A percentile compares a stretch with the other conserved stretches of the same genome.
phyloP scores from a whole-genome alignment of 805 yeast genomes.

The Candida ficus region DNA sequence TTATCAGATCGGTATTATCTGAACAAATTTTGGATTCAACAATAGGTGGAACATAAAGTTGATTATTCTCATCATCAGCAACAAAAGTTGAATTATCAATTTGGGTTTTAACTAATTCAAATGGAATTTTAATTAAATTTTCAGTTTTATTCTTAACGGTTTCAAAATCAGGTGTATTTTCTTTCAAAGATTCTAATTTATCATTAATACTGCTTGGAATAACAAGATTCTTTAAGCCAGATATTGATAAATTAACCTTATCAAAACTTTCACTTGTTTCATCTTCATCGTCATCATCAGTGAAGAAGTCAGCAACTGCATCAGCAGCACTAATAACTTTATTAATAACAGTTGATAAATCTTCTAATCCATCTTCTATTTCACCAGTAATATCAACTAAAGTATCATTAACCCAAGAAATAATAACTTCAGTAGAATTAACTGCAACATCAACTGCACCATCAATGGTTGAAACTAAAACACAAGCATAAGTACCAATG shows the following conservation, averaged over 20 bases:
- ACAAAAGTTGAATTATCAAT: constrained; percentile 30
- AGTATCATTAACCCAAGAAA: constrained; percentile 58
- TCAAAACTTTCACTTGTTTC: constrained; percentile 28
- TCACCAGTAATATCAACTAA: constrained; percentile 49
- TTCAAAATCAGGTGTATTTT: constrained; percentile 59
- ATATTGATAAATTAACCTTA: constrained; percentile 55
- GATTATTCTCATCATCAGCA: constrained; percentile 8
- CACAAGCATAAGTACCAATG: constrained; percentile 83
- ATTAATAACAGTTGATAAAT: constrained; percentile 53
- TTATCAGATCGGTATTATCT: constrained; percentile 33
- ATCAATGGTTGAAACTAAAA: constrained; percentile 66
- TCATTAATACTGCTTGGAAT: constrained; percentile 63
- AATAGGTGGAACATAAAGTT: constrained; percentile 38
- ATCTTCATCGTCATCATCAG: constrained; percentile 32
- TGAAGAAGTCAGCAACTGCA: constrained; percentile 51
- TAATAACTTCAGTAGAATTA: constrained; percentile 62
- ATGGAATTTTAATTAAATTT: constrained; percentile 52
- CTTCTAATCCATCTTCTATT: constrained; percentile 61
- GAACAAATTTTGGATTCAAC: constrained; percentile 35
- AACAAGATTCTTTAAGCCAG: constrained; percentile 47
- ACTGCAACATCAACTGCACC: constrained; percentile 70
- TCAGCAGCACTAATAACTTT: constrained; percentile 45
- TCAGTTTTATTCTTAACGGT: constrained; percentile 57
- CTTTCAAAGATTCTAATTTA: constrained; percentile 46
- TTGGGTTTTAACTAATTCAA: constrained; percentile 39